Evolutionary conservation across 2,329 filamentous ascomycete genomes (phyloP).

Genomic region (Fusarium odoratissimum): DNA sequence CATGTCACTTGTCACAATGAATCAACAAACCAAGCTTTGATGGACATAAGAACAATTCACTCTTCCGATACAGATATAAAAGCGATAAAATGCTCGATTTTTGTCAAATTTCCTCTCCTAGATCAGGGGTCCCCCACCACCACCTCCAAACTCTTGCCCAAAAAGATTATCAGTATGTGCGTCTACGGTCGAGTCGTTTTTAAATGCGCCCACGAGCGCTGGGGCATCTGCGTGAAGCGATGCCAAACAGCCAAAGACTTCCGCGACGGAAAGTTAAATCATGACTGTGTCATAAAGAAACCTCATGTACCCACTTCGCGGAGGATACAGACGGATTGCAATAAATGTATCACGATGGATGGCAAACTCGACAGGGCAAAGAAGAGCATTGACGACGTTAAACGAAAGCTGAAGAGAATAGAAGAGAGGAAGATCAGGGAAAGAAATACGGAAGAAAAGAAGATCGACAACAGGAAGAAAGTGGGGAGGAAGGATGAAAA

Average conservation of each 20-base stretch:
- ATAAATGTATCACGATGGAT: slow-evolving; percentile 39
- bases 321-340: slow-evolving; percentile 38
- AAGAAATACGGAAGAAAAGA: not conserved
- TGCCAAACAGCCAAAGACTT: slow-evolving; percentile 38
- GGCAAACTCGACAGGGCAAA: slow-evolving; percentile 23
- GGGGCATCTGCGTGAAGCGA: slow-evolving; percentile 41
- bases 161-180: slow-evolving; percentile 43
- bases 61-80: slow-evolving; percentile 12
- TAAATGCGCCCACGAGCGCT: slow-evolving; percentile 42
- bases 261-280: not conserved
- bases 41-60: not conserved
- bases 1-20: not conserved
- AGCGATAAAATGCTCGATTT: slow-evolving; percentile 1
- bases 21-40: not conserved
- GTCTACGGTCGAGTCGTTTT: slow-evolving; percentile 43
- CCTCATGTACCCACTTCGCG: slow-evolving; percentile 41
- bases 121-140: not conserved
- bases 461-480: not conserved
- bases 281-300: slow-evolving; percentile 34
- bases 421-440: not conserved
- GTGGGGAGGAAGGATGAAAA: not conserved
- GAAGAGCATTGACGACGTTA: slow-evolving; percentile 24
- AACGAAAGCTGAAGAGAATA: not conserved
- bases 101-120: not conserved
- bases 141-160: not conserved